Evolutionary conservation across 306 rosid genomes (phyloP).

Genomic region (Cicer arietinum): DNA sequence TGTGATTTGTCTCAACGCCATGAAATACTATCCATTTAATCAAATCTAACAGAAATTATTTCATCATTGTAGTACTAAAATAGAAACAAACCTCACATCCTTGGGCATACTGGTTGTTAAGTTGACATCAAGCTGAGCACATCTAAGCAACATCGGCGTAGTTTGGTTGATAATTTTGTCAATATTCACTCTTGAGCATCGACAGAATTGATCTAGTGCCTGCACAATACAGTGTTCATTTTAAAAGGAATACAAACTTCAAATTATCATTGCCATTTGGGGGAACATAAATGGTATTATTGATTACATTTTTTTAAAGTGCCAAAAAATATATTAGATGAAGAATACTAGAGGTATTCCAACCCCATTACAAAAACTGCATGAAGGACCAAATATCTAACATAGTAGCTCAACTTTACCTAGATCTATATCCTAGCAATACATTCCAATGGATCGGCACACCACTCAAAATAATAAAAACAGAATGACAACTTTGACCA

Average conservation of each 20-base stretch:
- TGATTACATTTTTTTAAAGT: too few relatives aligned
- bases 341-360: too few relatives aligned
- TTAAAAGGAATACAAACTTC: slow-evolving; percentile 5
- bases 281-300: not conserved
- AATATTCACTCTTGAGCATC: not conserved
- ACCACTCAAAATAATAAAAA: too few relatives aligned
- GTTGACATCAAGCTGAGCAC: slow-evolving; percentile 30
- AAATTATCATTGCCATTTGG: slow-evolving; percentile 2
- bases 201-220: slow-evolving; percentile 40
- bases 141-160: slow-evolving; percentile 31
- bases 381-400: too few relatives aligned
- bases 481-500: too few relatives aligned
- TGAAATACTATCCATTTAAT: too few relatives aligned
- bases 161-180: not conserved
- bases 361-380: too few relatives aligned
- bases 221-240: slow-evolving; percentile 10
- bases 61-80: not conserved
- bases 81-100: slow-evolving; percentile 18
- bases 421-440: too few relatives aligned
- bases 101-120: not conserved
- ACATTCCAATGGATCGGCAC: too few relatives aligned
- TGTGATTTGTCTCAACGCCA: too few relatives aligned
- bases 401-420: too few relatives aligned
- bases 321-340: too few relatives aligned
- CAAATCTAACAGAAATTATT: not conserved